Evolutionary conservation across 2,329 filamentous ascomycete species (phyloP), one percentile per base, ranked within the genome.

Genomic region (Sporothrix curviconia): DNA sequence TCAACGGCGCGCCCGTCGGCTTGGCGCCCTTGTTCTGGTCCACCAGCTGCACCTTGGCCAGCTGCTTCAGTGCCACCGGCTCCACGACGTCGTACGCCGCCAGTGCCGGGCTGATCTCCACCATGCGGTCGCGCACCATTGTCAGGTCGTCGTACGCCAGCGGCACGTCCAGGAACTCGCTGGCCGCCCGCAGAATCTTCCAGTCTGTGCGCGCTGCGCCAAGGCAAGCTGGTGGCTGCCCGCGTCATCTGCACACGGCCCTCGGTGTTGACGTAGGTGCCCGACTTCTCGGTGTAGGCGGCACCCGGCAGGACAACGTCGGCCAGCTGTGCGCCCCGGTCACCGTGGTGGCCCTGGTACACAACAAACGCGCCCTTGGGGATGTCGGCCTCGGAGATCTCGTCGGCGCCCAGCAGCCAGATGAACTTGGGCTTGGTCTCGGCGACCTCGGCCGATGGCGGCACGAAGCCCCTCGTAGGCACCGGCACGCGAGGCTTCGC

Each of bases 261-360:
- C 74, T 99, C 94, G 0, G 94, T 97, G 83, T 97, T 99, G 75
- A 99, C 84, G 69, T 95, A 99, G 44, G 94, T 99, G 60, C 85
- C 92, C 24, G 87, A 84, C 80, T 97, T 99, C 78, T 99, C 94
- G 24, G 92, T 97, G 77, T 96, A 99, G 12, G 94, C 91, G 52
- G 91, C 91, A 64, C 91, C 92, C 28, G 94, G 94, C 19, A 99
- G 88, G 64, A 99, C 83, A 58, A 99, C 84, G 68, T 99, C 92
- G 50, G 94, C 94, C 61, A 96, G 83, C 74, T 95, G 87, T 56
- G 94, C 94, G 63, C 92, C 94, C 55, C 83, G 83, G 76, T 99
- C 94, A 74, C 94, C 94, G 73, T 99, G 94, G 74, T 99, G 94
- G 63, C 94, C 94, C 75, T 99, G 94, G 79, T 99, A 99, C 67